Base-by-base conservation (phyloP, 2,329 filamentous ascomycete genomes). In the Leptographium wingfieldii region DNA sequence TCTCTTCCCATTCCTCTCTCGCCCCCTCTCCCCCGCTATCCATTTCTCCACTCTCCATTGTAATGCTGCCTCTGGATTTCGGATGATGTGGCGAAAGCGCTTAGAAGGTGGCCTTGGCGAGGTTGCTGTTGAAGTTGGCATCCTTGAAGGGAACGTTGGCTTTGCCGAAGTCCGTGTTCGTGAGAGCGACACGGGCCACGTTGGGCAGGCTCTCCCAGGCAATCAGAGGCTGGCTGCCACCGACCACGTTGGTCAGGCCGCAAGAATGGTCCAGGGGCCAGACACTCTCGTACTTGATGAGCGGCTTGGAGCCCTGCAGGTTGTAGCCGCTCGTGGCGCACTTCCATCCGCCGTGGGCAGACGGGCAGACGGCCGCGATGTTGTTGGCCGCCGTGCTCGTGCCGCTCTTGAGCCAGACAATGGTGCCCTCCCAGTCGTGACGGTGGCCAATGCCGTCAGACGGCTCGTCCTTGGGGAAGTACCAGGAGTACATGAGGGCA, bases 381-480 rank as follows among this genome's bases (percentile, higher is more conserved):
- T 61, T 63, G n/a, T 71, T 65, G 12, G 67, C 66, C 0, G 64
- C 66, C n/a, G 67, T 60, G 22, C 65, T 63, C 3, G 65, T 63
- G 56, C 65, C 65, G 59, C 38, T 71, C 63, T 54, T 73, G 57
- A 63, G 58, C 67, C 67, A 68, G 16, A 75, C 65, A 3, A 75
- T 66, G n/a, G 66, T 63, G 57, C 66, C 69, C 63, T 75, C 73
- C 73, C 73, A 75, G 63, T 76, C 73, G 61, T 74, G 70, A 3
- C 73, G 71, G 61, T 76, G 73, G 38, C 69, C 68, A 2, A 68
- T 61, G 0, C 71, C 73, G 0, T 60, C 53, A 29, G 64, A 66
- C 16, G 74, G 73, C 63, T 71, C 67, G 61, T 77, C 75, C 68
- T 78, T 77, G 57, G 76, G 76, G 65, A 75, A 70, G 65, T 76